Evolutionary conservation across 306 rosid species (phyloP).

Genomic region (Parietaria judaica): DNA sequence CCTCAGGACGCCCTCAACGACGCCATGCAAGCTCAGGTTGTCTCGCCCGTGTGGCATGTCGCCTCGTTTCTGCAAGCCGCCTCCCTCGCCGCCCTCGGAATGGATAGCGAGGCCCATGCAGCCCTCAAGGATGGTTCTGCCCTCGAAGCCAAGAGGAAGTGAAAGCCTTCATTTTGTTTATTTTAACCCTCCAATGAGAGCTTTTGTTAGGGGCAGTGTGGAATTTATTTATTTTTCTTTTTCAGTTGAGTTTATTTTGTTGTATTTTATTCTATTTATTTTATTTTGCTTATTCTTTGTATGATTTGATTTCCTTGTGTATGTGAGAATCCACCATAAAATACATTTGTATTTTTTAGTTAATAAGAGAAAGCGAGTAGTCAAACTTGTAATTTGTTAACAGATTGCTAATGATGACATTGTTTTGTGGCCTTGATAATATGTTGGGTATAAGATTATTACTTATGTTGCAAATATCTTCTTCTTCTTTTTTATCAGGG

Average conservation of each 20-base stretch:
- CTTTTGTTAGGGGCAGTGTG: conserved; percentile 10
- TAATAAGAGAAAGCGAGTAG: background rate
- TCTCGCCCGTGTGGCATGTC: conserved; percentile 68
- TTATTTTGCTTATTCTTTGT: conserved; percentile 8
- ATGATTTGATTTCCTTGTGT: conserved; percentile 16
- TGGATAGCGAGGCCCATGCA: conserved; percentile 57
- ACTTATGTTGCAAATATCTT: too few species aligned
- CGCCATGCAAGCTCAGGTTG: conserved; percentile 64
- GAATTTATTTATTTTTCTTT: conserved; percentile 1
- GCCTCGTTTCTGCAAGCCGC: conserved; percentile 82
- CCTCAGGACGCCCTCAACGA: conserved; percentile 57
- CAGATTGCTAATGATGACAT: conserved; percentile 8
- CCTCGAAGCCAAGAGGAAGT: conserved; percentile 50
- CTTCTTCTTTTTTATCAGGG: too few species aligned
- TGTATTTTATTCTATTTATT: too few species aligned
- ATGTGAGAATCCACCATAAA: background rate
- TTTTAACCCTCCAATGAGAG: background rate
- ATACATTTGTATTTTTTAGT: conserved; percentile 1
- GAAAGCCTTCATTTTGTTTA: background rate
- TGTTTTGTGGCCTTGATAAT: background rate
- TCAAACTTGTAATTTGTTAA: conserved; percentile 28
- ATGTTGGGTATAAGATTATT: too few species aligned
- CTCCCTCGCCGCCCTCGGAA: conserved; percentile 44
- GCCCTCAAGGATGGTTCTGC: conserved; percentile 62
- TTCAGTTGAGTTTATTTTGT: conserved; percentile 1